A percentile compares a stretch with the other conserved stretches of the same genome.
Conservation (phyloP, 2,329 filamentous ascomycete species). For the Xylariaceae sp. region DNA sequence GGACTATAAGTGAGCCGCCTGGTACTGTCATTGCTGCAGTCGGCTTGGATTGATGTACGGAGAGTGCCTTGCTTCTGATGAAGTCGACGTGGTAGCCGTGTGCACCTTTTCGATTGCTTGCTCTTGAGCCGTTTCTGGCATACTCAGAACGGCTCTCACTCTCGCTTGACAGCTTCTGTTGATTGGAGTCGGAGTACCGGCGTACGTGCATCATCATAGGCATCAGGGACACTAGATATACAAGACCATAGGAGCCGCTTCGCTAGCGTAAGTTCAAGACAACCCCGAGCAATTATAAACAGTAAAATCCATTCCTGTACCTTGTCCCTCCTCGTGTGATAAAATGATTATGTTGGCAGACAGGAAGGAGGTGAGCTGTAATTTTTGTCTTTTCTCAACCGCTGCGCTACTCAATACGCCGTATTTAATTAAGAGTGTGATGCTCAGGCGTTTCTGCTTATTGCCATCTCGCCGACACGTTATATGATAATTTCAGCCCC, state of each 20-base stretch:
- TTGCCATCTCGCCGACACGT: background rate
- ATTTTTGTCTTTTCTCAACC: too few species aligned
- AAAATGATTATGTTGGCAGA: too few species aligned
- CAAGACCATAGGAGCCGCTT: conserved; percentile 17
- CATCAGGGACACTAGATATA: conserved; percentile 18
- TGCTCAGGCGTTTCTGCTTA: background rate
- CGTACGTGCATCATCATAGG: conserved; percentile 15
- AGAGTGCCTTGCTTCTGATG: background rate
- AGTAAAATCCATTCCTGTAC: background rate
- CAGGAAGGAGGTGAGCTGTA: too few species aligned
- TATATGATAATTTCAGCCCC: background rate
- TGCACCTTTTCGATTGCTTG: too few species aligned
- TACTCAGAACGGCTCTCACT: too few species aligned
- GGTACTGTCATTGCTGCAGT: conserved; percentile 6
- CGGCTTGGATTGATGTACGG: conserved; percentile 6
- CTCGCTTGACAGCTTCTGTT: background rate
- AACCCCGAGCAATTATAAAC: conserved; percentile 18
- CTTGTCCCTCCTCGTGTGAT: background rate
- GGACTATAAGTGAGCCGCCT: background rate
- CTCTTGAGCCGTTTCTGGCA: too few species aligned
- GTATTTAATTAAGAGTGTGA: background rate
- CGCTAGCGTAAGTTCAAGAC: conserved; percentile 17
- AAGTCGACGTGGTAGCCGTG: too few species aligned
- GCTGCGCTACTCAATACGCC: background rate
- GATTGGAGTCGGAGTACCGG: conserved; percentile 25